Conservation (phyloP, 768 basidiomycete species). For the Suillus variegatus region DNA sequence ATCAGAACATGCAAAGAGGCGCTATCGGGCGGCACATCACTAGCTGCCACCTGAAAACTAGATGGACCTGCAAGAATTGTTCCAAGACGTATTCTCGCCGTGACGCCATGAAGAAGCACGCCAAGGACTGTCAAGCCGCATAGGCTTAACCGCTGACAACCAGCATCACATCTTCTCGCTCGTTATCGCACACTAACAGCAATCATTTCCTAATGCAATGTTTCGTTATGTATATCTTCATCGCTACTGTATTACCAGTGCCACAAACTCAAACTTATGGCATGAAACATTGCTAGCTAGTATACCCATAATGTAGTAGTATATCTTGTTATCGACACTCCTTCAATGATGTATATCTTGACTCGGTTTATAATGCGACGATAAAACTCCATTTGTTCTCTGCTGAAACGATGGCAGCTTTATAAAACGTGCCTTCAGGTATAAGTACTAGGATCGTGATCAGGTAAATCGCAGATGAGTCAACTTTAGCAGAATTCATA, state of each 20-base stretch:
- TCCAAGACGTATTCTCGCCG: conserved; percentile 27
- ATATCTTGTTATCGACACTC: not conserved
- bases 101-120: conserved; percentile 28
- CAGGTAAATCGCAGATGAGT: not conserved
- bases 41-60: conserved; percentile 23
- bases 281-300: not conserved
- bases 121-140: conserved; percentile 27
- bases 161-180: not conserved
- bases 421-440: not conserved
- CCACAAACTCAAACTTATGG: not conserved
- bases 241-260: not conserved
- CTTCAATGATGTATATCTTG: not conserved
- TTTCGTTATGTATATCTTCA: too few species aligned
- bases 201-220: not conserved
- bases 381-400: too few species aligned
- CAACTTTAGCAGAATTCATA: not conserved
- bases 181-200: not conserved
- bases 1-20: conserved; percentile 28
- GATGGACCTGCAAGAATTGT: conserved; percentile 23
- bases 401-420: not conserved
- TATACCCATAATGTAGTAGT: too few species aligned
- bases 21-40: conserved; percentile 25
- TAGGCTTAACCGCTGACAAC: conserved; percentile 12
- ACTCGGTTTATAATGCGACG: not conserved
- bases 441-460: not conserved